Conservation (phyloP, 108 stramenopile species). For the Tribonema minus region DNA sequence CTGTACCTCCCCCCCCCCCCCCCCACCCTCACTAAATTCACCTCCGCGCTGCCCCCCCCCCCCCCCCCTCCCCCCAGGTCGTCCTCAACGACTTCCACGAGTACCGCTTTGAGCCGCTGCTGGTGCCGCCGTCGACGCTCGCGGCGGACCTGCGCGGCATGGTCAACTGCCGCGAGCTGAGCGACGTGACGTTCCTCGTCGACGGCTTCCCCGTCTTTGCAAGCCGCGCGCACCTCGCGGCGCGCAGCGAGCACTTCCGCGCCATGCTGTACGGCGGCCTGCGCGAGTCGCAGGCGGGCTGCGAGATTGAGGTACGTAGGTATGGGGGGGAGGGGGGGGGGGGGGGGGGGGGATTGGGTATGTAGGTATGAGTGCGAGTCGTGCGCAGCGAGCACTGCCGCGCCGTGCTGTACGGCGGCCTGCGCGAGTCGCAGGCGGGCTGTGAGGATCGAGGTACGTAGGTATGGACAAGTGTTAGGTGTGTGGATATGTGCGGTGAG, state of each 20-base stretch:
- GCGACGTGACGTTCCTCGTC: slow-evolving; percentile 52
- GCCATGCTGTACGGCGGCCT: slow-evolving; percentile 57
- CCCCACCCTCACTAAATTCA: not conserved
- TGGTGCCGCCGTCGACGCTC: slow-evolving; percentile 68
- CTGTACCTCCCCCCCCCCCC: too few species aligned
- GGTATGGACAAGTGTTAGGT: too few species aligned
- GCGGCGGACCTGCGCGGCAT: slow-evolving; percentile 71
- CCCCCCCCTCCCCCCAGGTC: slow-evolving; percentile 17
- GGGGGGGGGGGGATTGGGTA: too few species aligned
- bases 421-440: slow-evolving; percentile 41
- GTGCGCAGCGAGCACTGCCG: slow-evolving; percentile 51
- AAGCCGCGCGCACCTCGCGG: slow-evolving; percentile 41
- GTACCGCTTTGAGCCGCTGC: slow-evolving; percentile 73
- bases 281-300: slow-evolving; percentile 36
- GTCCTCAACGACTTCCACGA: slow-evolving; percentile 92
- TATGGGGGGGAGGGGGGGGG: not conserved
- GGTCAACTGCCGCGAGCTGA: slow-evolving; percentile 57
- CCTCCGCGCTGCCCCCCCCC: not conserved
- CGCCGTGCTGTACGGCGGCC: slow-evolving; percentile 55
- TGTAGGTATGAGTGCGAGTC: too few species aligned
- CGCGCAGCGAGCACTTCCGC: slow-evolving; percentile 50
- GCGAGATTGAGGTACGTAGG: slow-evolving; percentile 41
- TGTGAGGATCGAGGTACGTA: too few species aligned
- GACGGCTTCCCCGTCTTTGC: slow-evolving; percentile 48
- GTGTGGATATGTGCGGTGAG: too few species aligned